Evolutionary conservation across 441 rosid genomes (phyloP).

Genomic region (Macaranga tanarius): DNA sequence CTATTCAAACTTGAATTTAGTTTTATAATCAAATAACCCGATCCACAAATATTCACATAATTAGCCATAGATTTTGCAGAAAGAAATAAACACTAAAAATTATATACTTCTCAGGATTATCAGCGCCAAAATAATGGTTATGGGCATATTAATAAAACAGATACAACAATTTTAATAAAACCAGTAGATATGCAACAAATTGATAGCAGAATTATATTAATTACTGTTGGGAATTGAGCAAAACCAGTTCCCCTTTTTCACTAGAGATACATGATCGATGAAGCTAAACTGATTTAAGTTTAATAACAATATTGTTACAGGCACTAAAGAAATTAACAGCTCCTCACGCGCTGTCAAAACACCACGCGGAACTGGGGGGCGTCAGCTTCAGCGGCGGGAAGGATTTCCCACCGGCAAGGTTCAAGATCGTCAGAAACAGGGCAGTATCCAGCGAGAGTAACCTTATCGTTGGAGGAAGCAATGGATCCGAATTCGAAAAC

Average conservation of each 20-base stretch:
- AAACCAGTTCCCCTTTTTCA: background rate
- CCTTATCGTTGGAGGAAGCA: conserved; percentile 70
- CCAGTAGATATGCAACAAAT: no score
- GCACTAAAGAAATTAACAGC: background rate
- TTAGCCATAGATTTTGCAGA: no score
- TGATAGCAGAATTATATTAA: conserved; percentile 3
- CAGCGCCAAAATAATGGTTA: no score
- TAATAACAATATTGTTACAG: background rate
- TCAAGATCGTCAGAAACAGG: conserved; percentile 92
- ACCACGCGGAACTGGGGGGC: conserved; percentile 95
- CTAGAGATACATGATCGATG: no score
- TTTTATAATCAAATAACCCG: no score
- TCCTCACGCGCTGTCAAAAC: conserved; percentile 39
- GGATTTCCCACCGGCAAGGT: conserved; percentile 93
- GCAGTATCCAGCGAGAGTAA: conserved; percentile 85
- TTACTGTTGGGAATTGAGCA: background rate
- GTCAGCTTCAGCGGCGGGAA: conserved; percentile 66
- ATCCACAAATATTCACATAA: no score
- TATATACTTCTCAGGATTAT: no score
- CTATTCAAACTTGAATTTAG: no score
- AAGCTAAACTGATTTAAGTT: no score
- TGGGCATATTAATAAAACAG: no score
- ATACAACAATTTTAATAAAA: no score
- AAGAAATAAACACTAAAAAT: no score
- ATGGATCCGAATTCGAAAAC: conserved; percentile 91